Percentiles rank a stretch among this genome's conserved stretches.
phyloP scores from a whole-genome alignment of 495 filamentous ascomycete genomes.

The Neurospora discreta region DNA sequence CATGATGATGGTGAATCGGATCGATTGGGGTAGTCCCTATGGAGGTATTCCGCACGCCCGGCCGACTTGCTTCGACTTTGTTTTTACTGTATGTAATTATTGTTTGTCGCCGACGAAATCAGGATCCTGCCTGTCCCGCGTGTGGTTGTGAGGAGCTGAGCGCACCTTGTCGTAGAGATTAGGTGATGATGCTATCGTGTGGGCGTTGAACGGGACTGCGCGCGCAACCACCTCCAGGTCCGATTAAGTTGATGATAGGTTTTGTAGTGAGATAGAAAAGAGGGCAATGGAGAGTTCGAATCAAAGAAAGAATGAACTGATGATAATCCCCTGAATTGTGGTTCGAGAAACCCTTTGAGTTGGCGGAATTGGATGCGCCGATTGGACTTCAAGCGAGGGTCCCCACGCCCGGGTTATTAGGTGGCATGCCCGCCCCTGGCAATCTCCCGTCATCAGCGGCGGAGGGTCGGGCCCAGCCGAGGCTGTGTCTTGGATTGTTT shows the following conservation, averaged over 20 bases:
- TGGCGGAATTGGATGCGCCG: background rate
- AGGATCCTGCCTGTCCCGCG: background rate
- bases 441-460: background rate
- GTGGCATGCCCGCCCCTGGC: background rate
- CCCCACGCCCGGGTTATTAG: no score
- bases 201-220: background rate
- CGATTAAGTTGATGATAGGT: background rate
- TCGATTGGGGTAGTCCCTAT: background rate
- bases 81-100: background rate
- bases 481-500: background rate
- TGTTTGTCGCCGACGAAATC: background rate
- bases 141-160: background rate
- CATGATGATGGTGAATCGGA: slow-evolving; percentile 16
- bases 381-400: background rate
- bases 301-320: background rate
- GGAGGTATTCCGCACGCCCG: background rate
- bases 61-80: background rate
- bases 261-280: background rate
- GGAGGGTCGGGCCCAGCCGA: background rate
- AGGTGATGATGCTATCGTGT: background rate
- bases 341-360: background rate
- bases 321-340: background rate
- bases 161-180: background rate
- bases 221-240: background rate
- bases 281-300: background rate